Evolutionary conservation across 768 basidiomycete genomes (phyloP).

Genomic region (Tephrocybe rancida): DNA sequence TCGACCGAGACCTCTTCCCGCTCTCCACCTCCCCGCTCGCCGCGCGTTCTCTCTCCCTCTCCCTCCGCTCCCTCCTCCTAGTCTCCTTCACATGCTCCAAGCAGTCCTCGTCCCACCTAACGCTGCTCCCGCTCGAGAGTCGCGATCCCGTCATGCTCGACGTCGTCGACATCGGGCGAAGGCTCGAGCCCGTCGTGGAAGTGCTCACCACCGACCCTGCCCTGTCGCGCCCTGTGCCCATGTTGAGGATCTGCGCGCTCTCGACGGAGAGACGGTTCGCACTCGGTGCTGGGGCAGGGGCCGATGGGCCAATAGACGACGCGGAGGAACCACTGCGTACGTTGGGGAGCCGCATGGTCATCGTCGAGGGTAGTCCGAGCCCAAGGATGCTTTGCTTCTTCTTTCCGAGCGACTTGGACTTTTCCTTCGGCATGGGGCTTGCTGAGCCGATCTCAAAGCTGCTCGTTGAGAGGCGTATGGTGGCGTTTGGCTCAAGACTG

Average conservation of each 20-base stretch:
- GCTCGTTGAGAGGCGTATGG: slow-evolving; percentile 53
- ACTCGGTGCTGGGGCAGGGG: neutral
- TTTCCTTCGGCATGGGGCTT: slow-evolving; percentile 38
- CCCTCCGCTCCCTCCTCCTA: slow-evolving; percentile 29
- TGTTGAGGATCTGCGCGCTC: slow-evolving; percentile 22
- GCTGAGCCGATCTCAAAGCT: slow-evolving; percentile 69
- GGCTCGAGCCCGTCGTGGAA: slow-evolving; percentile 40
- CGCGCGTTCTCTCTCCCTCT: slow-evolving; percentile 21
- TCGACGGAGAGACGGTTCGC: slow-evolving; percentile 40
- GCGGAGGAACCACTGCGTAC: slow-evolving; percentile 29
- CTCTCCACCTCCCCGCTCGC: slow-evolving; percentile 22
- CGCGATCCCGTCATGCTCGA: slow-evolving; percentile 30
- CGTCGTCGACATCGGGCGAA: slow-evolving; percentile 44
- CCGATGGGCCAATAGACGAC: neutral
- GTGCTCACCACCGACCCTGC: slow-evolving; percentile 38
- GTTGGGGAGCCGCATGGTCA: slow-evolving; percentile 41
- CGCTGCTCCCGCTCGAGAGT: slow-evolving; percentile 42
- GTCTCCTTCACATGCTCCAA: slow-evolving; percentile 46
- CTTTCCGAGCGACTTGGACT: slow-evolving; percentile 43
- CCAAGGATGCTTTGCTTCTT: slow-evolving; percentile 69
- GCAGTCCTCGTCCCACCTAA: slow-evolving; percentile 53
- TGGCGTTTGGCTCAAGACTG: slow-evolving; percentile 1
- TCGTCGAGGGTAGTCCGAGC: slow-evolving; percentile 60
- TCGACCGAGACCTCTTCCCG: slow-evolving; percentile 23
- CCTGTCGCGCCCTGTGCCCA: slow-evolving; percentile 21